A percentile compares a stretch with the other conserved stretches of the same genome.
phyloP scores from a whole-genome alignment of 1,284 basidiomycete genomes.

The Ustilago tritici region DNA sequence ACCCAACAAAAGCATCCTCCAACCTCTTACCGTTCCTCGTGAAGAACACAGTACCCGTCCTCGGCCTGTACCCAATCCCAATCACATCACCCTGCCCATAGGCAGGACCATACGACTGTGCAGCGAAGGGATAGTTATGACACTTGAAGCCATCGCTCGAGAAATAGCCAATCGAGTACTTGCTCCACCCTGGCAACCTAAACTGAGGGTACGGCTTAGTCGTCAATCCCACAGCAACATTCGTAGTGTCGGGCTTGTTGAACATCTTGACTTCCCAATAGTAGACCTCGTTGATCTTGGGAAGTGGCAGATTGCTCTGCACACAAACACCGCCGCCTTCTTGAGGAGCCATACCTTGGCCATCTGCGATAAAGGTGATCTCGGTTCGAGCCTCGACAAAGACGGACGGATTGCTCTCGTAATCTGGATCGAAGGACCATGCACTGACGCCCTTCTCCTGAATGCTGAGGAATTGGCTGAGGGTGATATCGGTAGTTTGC shows the following conservation, averaged over 20 bases:
- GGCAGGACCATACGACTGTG: conserved; percentile 83
- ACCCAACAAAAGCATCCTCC: conserved; percentile 67
- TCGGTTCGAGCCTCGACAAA: conserved; percentile 68
- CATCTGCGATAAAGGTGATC: conserved; percentile 68
- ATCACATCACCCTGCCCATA: conserved; percentile 81
- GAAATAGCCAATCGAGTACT: conserved; percentile 94
- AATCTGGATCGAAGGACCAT: conserved; percentile 68
- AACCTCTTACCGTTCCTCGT: conserved; percentile 68
- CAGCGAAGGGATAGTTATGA: conserved; percentile 95
- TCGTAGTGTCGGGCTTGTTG: conserved; percentile 65
- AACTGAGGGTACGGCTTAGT: conserved; percentile 69
- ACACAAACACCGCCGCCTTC: conserved; percentile 68
- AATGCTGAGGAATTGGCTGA: conserved; percentile 68
- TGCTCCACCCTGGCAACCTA: conserved; percentile 76
- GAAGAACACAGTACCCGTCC: conserved; percentile 68
- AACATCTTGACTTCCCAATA: conserved; percentile 70
- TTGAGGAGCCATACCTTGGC: conserved; percentile 67
- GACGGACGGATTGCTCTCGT: conserved; percentile 67
- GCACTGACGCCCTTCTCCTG: conserved; percentile 70
- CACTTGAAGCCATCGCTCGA: conserved; percentile 93
- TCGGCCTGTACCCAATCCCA: conserved; percentile 67
- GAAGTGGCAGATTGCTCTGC: conserved; percentile 67
- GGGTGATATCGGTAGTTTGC: conserved; percentile 67
- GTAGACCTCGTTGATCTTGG: conserved; percentile 70
- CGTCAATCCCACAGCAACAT: conserved; percentile 64